Evolutionary conservation across 2,329 filamentous ascomycete genomes (phyloP).

Genomic region (Leptographium galeiforme): DNA sequence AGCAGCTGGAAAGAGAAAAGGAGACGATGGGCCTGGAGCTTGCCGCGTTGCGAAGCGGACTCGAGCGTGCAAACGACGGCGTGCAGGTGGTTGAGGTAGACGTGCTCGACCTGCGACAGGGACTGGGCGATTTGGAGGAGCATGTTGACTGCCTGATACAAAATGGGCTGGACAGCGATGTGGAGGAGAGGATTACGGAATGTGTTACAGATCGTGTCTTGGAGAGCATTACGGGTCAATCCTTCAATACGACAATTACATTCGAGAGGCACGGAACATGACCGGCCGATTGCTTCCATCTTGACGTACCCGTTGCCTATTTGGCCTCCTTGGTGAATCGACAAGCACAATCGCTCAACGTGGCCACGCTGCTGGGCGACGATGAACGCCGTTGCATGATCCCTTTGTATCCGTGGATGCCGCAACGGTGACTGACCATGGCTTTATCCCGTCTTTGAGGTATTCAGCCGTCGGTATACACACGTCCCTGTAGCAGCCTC

Average conservation of each 20-base stretch:
- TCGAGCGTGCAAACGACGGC: neutral
- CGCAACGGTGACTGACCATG: too few relatives aligned
- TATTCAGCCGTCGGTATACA: too few relatives aligned
- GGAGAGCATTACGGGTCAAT: neutral
- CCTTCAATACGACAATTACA: neutral
- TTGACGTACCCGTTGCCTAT: neutral
- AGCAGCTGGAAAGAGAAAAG: neutral
- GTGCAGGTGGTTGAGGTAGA: neutral
- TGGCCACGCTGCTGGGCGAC: too few relatives aligned
- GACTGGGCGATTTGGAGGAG: neutral
- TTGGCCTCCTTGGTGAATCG: too few relatives aligned
- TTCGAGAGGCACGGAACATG: neutral
- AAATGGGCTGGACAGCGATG: neutral
- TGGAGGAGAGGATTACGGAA: slow-evolving; percentile 1
- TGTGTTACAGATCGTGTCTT: neutral
- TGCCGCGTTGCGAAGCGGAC: neutral
- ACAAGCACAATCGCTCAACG: too few relatives aligned
- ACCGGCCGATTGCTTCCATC: neutral
- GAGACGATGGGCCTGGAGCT: neutral
- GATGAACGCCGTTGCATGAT: too few relatives aligned
- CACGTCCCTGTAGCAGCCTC: too few relatives aligned
- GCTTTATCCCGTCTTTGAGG: too few relatives aligned
- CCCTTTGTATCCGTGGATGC: too few relatives aligned
- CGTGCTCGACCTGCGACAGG: neutral
- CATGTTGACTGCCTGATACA: neutral